These are phyloP conservation scores for Typha latifolia DNA, from an alignment of 176 grass and related monocot species.

Conservation along the genomic window DNA sequence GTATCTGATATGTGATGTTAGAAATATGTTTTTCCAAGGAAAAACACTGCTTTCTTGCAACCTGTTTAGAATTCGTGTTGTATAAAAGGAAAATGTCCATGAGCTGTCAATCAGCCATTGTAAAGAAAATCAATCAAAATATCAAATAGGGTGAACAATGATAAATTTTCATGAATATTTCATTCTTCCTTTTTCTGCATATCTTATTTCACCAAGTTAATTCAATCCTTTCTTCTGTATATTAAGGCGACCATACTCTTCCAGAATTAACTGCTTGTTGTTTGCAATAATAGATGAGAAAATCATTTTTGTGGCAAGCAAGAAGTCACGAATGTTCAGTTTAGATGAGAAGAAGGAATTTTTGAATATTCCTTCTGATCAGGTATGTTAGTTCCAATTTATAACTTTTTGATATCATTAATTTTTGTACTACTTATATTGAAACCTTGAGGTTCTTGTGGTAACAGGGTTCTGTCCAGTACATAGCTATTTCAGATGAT, in stretches of 20 bases:
- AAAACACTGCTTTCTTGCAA: too few relatives aligned
- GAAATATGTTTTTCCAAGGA: too few relatives aligned
- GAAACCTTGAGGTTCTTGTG: not conserved
- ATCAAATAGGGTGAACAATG: too few relatives aligned
- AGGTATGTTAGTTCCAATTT: constrained; percentile 22
- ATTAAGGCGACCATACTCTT: constrained; percentile 1
- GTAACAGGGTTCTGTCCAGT: constrained; percentile 32
- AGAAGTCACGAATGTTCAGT: constrained; percentile 28
- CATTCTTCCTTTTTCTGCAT: too few relatives aligned
- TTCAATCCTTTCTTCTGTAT: not conserved
- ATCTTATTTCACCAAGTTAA: not conserved
- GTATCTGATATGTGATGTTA: too few relatives aligned
- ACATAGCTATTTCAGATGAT: constrained; percentile 36
- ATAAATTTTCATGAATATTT: too few relatives aligned
- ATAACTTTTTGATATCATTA: not conserved
- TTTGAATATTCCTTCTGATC: constrained; percentile 36
- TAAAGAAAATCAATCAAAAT: too few relatives aligned
- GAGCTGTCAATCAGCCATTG: too few relatives aligned
- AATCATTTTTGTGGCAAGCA: constrained; percentile 38
- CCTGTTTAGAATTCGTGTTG: too few relatives aligned
- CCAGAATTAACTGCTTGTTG: constrained; percentile 12
- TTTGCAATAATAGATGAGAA: constrained; percentile 32
- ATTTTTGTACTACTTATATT: constrained; percentile 14
- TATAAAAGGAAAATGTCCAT: too few relatives aligned
- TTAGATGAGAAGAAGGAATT: constrained; percentile 36